Conservation (phyloP, 1,139 yeast genomes). For the Magnusiomyces paraingens region DNA sequence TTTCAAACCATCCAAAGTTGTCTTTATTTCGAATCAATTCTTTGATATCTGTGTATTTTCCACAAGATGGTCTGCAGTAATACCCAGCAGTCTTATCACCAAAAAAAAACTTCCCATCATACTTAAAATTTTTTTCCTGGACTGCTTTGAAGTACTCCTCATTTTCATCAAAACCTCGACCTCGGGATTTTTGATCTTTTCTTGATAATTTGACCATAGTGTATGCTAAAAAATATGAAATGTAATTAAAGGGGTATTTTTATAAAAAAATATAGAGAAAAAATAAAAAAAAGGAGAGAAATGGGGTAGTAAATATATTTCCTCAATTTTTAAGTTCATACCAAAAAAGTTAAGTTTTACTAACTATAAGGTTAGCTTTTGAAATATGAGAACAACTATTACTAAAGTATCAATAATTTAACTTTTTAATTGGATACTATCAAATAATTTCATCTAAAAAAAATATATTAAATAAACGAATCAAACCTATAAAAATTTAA, state of each 20-base stretch:
- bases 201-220: background rate
- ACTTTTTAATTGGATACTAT: no score
- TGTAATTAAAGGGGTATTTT: no score
- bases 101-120: background rate
- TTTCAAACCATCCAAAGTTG: background rate
- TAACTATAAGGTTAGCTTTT: no score
- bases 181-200: background rate
- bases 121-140: background rate
- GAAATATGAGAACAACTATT: no score
- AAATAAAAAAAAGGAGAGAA: background rate
- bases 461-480: no score
- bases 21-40: background rate
- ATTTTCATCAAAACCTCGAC: background rate
- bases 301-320: no score
- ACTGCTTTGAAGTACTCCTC: background rate
- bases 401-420: no score
- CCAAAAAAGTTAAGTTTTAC: no score
- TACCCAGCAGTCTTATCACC: background rate
- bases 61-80: slow-evolving; percentile 1
- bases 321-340: no score
- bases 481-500: no score
- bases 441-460: no score
- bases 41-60: background rate
- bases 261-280: background rate
- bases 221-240: background rate